These are phyloP conservation scores for Diaporthe humulicola DNA, from an alignment of 2,329 filamentous ascomycete genomes.

Conservation along the genomic window DNA sequence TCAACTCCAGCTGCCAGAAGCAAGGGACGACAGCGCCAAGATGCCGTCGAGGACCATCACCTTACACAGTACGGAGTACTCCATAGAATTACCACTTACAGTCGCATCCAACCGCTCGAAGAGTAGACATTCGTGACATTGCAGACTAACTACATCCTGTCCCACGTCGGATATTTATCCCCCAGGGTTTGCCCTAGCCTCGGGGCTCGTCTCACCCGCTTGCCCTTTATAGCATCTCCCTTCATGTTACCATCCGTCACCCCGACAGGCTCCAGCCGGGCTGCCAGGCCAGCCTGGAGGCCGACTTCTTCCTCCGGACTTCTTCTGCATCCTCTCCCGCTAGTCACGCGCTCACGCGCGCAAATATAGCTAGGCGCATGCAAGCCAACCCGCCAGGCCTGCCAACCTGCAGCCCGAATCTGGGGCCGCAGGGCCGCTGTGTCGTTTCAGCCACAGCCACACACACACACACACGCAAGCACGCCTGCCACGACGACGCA, in stretches of 20 bases:
- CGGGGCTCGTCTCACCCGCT: constrained; percentile 6
- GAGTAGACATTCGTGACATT: too few relatives aligned
- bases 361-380: constrained; percentile 27
- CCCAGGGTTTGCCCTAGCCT: constrained; percentile 2
- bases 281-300: not conserved
- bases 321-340: constrained; percentile 9
- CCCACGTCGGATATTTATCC: constrained; percentile 18
- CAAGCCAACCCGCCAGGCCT: constrained; percentile 5
- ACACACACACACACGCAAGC: not conserved
- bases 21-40: constrained; percentile 16
- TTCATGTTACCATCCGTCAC: constrained; percentile 6
- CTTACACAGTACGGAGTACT: too few relatives aligned
- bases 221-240: constrained; percentile 25
- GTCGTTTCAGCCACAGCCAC: constrained; percentile 32
- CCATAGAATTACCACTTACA: not conserved
- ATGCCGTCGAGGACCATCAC: not conserved
- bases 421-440: constrained; percentile 13
- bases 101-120: not conserved
- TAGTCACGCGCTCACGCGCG: constrained; percentile 9
- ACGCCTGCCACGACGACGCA: constrained; percentile 21
- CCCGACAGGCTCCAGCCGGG: not conserved
- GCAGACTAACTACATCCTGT: not conserved
- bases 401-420: constrained; percentile 21
- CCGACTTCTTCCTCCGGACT: constrained; percentile 1
- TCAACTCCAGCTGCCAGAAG: not conserved